phyloP scores from a whole-genome alignment of 768 basidiomycete species.

The Leccinum broughii region DNA sequence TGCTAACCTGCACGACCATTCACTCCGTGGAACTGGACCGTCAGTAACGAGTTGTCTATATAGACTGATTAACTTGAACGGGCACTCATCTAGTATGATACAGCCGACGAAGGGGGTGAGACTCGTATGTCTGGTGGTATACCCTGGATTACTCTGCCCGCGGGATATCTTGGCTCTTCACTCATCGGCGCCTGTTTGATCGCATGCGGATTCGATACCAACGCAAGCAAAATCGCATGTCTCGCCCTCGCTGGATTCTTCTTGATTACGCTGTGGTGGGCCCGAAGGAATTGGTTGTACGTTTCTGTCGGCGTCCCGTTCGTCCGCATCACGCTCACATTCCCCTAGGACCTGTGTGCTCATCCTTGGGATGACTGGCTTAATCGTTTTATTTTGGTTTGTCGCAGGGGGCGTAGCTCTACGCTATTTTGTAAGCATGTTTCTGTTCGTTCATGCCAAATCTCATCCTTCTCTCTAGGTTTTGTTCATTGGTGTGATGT shows the following conservation, averaged over 20 bases:
- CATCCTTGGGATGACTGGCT: conserved; percentile 74
- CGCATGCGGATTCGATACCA: conserved; percentile 58
- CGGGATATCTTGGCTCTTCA: conserved; percentile 81
- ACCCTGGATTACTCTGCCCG: conserved; percentile 75
- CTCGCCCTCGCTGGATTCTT: conserved; percentile 84
- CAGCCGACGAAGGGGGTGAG: conserved; percentile 86
- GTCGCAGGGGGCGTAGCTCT: conserved; percentile 72
- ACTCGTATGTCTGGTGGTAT: conserved; percentile 60
- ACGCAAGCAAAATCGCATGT: conserved; percentile 83
- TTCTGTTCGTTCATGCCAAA: neutral
- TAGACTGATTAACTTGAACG: conserved; percentile 1
- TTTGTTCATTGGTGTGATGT: conserved; percentile 85
- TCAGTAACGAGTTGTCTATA: conserved; percentile 38
- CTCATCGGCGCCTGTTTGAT: conserved; percentile 87
- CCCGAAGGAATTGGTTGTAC: conserved; percentile 70
- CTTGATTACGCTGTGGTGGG: conserved; percentile 88
- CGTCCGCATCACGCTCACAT: neutral
- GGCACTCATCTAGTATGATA: conserved; percentile 11
- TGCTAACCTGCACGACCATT: conserved; percentile 84
- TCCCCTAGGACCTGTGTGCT: conserved; percentile 68
- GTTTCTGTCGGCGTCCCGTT: conserved; percentile 24
- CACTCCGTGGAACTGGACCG: conserved; percentile 70
- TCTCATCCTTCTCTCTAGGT: conserved; percentile 43
- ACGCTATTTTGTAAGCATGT: conserved; percentile 64
- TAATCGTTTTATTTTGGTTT: conserved; percentile 86